Conservation (phyloP, 352 stramenopile species). For the Pythium pectinolyticum region DNA sequence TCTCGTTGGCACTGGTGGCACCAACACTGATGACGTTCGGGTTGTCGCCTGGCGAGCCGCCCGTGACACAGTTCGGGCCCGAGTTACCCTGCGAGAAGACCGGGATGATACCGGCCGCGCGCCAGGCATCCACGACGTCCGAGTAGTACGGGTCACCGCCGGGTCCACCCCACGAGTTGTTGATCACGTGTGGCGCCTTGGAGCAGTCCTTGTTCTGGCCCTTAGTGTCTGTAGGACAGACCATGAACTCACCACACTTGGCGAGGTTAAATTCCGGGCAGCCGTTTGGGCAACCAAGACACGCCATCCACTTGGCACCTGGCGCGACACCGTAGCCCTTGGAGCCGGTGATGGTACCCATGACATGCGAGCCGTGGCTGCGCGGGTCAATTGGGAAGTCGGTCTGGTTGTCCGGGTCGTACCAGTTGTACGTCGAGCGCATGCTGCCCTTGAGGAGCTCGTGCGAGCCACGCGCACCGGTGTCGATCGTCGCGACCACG, state of each 20-base stretch:
- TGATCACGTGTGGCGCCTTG: conserved; percentile 34
- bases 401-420: conserved; percentile 26
- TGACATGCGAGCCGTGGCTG: conserved; percentile 35
- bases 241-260: conserved; percentile 25
- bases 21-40: conserved; percentile 32
- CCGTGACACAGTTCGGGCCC: conserved; percentile 27
- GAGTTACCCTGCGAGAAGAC: conserved; percentile 34
- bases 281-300: conserved; percentile 16
- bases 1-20: conserved; percentile 20
- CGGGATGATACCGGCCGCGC: conserved; percentile 30
- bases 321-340: conserved; percentile 30
- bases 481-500: conserved; percentile 31
- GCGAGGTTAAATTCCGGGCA: conserved; percentile 22
- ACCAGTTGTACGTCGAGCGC: conserved; percentile 18
- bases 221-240: conserved; percentile 19
- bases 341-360: conserved; percentile 29
- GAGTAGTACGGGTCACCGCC: conserved; percentile 9
- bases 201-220: conserved; percentile 31
- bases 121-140: conserved; percentile 22
- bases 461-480: conserved; percentile 31
- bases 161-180: conserved; percentile 33
- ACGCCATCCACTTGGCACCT: conserved; percentile 31
- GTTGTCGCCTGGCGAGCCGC: conserved; percentile 29
- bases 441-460: conserved; percentile 15
- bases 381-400: conserved; percentile 22